Percentiles rank a stretch among this genome's conserved stretches.
Conservation (phyloP, 1,284 basidiomycete species). For the Meira nashicola region DNA sequence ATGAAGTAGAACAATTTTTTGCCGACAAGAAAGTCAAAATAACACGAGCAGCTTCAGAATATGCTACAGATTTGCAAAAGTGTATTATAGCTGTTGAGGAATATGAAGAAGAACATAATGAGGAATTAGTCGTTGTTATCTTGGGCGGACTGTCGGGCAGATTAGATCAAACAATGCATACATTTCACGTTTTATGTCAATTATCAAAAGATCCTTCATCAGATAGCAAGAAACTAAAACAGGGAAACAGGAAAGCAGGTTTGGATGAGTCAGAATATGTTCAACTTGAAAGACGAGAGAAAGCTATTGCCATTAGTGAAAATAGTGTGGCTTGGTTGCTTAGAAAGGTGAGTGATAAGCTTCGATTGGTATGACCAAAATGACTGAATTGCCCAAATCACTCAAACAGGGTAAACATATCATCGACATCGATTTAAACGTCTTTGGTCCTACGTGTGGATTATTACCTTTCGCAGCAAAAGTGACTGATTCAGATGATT, state of each 20-base stretch:
- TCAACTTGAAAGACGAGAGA: slow-evolving; percentile 57
- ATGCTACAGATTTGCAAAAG: slow-evolving; percentile 93
- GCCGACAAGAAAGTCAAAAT: slow-evolving; percentile 63
- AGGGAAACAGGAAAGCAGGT: not conserved
- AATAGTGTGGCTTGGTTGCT: slow-evolving; percentile 86
- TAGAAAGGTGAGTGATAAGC: slow-evolving; percentile 60
- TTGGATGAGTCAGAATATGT: slow-evolving; percentile 17
- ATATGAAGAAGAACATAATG: slow-evolving; percentile 57
- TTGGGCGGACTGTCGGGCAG: slow-evolving; percentile 85
- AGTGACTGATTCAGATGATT: slow-evolving; percentile 32
- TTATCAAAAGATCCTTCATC: slow-evolving; percentile 52
- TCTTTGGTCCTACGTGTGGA: slow-evolving; percentile 83
- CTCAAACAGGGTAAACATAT: slow-evolving; percentile 67
- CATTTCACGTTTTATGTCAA: slow-evolving; percentile 78
- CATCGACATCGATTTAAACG: slow-evolving; percentile 67
- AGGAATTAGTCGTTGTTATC: slow-evolving; percentile 60
- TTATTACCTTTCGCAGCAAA: slow-evolving; percentile 73
- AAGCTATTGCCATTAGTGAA: slow-evolving; percentile 73
- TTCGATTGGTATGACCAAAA: slow-evolving; percentile 14
- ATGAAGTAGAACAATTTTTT: slow-evolving; percentile 71
- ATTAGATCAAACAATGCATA: slow-evolving; percentile 89
- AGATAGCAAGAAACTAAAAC: slow-evolving; percentile 51
- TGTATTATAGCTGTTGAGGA: slow-evolving; percentile 65
- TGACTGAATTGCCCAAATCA: too few species aligned
- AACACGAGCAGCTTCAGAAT: slow-evolving; percentile 66